A percentile compares a stretch with the other conserved stretches of the same genome.
Evolutionary conservation across 345 rosid genomes (phyloP).

Genomic region (Salix caprea): DNA sequence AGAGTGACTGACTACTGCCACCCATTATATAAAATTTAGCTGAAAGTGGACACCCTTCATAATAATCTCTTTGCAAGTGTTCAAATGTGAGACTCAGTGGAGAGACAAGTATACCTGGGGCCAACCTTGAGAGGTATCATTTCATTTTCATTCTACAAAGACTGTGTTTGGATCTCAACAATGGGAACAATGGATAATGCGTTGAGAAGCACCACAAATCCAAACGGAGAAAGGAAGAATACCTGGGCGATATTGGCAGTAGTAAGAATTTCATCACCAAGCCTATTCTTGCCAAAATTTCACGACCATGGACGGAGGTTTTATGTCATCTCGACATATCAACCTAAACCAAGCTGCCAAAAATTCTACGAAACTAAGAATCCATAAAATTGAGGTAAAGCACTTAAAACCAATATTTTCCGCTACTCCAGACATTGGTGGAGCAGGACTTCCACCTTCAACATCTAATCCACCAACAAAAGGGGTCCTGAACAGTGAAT

Average conservation of each 20-base stretch:
- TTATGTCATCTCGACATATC: neutral
- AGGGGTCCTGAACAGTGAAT: neutral
- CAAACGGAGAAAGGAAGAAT: neutral
- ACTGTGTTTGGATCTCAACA: neutral
- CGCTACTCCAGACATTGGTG: neutral
- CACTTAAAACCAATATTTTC: neutral
- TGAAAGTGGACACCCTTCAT: slow-evolving; percentile 29
- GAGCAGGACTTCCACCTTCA: neutral
- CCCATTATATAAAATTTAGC: slow-evolving; percentile 27
- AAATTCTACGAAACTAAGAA: neutral
- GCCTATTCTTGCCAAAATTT: neutral
- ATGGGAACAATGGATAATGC: no score
- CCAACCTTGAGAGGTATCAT: neutral
- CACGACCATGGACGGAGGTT: neutral
- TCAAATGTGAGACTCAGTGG: slow-evolving; percentile 24
- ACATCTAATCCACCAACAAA: neutral
- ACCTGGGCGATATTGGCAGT: neutral
- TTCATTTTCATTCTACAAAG: slow-evolving; percentile 16
- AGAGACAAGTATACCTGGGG: neutral
- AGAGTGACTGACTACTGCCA: slow-evolving; percentile 21
- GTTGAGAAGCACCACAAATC: no score
- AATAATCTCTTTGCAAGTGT: slow-evolving; percentile 15
- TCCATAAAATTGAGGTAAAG: neutral
- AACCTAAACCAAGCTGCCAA: neutral
- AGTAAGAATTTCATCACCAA: neutral